A percentile compares a stretch with the other conserved stretches of the same genome.
Conservation (phyloP, 768 basidiomycete species). For the Lanmaoa pseudosensibilis region DNA sequence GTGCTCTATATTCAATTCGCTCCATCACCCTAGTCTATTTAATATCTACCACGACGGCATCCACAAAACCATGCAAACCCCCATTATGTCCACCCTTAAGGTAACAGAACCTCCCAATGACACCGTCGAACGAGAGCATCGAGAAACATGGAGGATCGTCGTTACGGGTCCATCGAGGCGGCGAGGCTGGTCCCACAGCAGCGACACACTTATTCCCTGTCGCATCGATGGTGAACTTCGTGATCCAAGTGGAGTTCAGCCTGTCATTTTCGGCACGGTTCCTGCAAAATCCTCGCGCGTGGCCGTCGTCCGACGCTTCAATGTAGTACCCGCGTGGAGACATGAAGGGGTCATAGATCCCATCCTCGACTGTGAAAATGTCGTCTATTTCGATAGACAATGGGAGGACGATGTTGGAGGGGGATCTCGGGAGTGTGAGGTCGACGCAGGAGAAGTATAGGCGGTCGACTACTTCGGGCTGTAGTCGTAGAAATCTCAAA, state of each 20-base stretch:
- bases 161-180: neutral
- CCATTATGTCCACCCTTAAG: neutral
- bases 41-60: neutral
- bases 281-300: constrained; percentile 3
- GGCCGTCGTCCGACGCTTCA: constrained; percentile 4
- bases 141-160: neutral
- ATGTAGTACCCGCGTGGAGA: neutral
- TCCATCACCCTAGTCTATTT: neutral
- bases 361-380: neutral
- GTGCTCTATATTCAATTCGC: neutral
- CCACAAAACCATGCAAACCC: neutral
- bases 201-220: constrained; percentile 1
- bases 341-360: neutral
- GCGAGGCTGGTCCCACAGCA: neutral
- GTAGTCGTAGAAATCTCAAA: constrained; percentile 1
- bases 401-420: neutral
- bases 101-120: constrained; percentile 4
- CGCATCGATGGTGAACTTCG: constrained; percentile 9
- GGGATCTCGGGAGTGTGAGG: neutral
- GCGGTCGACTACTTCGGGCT: neutral
- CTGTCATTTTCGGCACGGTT: neutral
- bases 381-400: neutral
- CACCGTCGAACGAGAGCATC: constrained; percentile 1
- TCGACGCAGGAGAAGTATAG: constrained; percentile 2
- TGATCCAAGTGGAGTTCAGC: neutral